phyloP scores from a whole-genome alignment of 2,329 filamentous ascomycete species.

The Dactylellina leptospora region DNA sequence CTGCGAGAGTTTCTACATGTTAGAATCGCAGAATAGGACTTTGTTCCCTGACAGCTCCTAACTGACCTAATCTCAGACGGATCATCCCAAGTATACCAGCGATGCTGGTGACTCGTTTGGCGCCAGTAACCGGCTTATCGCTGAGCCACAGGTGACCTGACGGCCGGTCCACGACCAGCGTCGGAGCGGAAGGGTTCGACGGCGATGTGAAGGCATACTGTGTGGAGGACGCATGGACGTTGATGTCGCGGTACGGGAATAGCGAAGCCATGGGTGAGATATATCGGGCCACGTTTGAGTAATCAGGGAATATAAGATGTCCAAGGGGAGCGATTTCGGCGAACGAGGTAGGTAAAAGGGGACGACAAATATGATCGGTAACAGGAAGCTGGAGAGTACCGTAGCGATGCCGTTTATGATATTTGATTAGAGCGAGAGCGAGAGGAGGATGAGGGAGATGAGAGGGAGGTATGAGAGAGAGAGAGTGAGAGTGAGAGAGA shows the following conservation, averaged over 20 bases:
- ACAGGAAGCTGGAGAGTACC: not conserved
- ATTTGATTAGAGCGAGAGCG: too few relatives aligned
- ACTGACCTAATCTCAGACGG: conserved; percentile 85
- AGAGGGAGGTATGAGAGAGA: conserved; percentile 5
- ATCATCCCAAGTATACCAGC: conserved; percentile 94
- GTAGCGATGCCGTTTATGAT: too few relatives aligned
- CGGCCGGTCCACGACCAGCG: conserved; percentile 87
- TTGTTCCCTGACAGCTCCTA: not conserved
- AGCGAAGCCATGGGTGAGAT: conserved; percentile 63
- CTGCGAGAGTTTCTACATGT: conserved; percentile 59
- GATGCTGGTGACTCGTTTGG: conserved; percentile 90
- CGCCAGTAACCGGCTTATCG: conserved; percentile 77
- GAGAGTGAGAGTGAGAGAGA: conserved; percentile 10
- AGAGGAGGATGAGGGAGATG: conserved; percentile 1
- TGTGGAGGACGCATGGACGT: conserved; percentile 88
- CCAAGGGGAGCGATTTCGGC: not conserved
- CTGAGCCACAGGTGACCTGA: conserved; percentile 88
- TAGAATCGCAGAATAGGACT: not conserved
- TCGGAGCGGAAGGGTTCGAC: conserved; percentile 86
- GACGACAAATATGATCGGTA: not conserved
- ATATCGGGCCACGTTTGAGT: conserved; percentile 51
- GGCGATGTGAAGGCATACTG: conserved; percentile 97
- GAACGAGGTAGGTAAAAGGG: not conserved
- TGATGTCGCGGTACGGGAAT: conserved; percentile 92
- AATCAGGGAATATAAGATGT: not conserved